Evolutionary conservation across 768 basidiomycete genomes (phyloP).

Genomic region (Scleroderma citrinum): DNA sequence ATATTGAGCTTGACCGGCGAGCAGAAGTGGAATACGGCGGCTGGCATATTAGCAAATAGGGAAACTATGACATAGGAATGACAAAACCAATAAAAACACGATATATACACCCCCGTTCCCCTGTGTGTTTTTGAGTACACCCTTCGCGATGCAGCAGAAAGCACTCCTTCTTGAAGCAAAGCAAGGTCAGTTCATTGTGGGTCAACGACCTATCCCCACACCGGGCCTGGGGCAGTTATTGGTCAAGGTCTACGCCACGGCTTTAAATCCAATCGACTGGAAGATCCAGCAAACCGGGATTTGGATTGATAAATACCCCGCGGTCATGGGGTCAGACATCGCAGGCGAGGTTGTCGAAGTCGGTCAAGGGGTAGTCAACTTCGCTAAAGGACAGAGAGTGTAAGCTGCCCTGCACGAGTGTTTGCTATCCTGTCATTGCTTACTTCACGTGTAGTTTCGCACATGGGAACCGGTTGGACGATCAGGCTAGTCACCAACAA

Average conservation of each 20-base stretch:
- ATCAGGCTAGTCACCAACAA: conserved; percentile 35
- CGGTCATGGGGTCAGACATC: conserved; percentile 30
- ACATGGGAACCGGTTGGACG: conserved; percentile 25
- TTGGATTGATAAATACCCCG: conserved; percentile 31
- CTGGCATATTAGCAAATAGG: conserved; percentile 26
- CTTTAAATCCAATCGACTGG: conserved; percentile 45
- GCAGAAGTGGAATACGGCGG: conserved; percentile 25
- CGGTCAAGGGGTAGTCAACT: conserved; percentile 31
- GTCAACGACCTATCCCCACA: conserved; percentile 19
- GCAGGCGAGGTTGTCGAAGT: conserved; percentile 35
- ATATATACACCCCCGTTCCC: not conserved
- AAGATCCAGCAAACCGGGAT: conserved; percentile 28
- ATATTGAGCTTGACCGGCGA: conserved; percentile 20
- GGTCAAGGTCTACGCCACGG: conserved; percentile 34
- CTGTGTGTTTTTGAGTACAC: not conserved
- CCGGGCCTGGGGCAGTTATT: conserved; percentile 37
- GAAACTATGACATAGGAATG: conserved; percentile 6
- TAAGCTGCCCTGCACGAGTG: conserved; percentile 11
- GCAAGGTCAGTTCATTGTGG: conserved; percentile 26
- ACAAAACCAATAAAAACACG: not conserved
- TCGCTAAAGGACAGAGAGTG: conserved; percentile 38
- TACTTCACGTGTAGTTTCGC: conserved; percentile 20
- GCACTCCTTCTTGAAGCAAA: conserved; percentile 22
- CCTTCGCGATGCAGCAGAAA: conserved; percentile 14
- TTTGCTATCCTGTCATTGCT: not conserved